Conservation (phyloP, 2,329 filamentous ascomycete genomes). For the Parastagonospora nodorum region DNA sequence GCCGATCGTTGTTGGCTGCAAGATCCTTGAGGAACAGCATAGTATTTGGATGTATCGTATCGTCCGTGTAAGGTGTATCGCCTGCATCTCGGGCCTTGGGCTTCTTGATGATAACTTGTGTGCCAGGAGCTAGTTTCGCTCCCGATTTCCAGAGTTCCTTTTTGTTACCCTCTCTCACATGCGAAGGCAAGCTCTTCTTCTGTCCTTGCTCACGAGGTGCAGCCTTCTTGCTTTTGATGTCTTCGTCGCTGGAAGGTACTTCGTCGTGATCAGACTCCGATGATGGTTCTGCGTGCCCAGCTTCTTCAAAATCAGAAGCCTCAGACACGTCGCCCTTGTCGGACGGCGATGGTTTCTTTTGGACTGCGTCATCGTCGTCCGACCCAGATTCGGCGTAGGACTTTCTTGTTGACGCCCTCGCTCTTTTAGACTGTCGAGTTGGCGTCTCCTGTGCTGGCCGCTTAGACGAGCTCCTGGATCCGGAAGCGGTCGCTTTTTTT, state of each 20-base stretch:
- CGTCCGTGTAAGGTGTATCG: slow-evolving; percentile 61
- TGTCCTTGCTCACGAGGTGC: slow-evolving; percentile 21
- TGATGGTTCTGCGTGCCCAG: slow-evolving; percentile 35
- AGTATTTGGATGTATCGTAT: slow-evolving; percentile 67
- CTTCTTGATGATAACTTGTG: slow-evolving; percentile 65
- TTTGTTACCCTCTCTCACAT: slow-evolving; percentile 39
- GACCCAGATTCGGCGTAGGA: slow-evolving; percentile 43
- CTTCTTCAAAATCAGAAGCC: slow-evolving; percentile 51
- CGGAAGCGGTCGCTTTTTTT: slow-evolving; percentile 19
- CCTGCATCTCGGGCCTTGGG: slow-evolving; percentile 66
- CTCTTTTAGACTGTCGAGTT: slow-evolving; percentile 41
- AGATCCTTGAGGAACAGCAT: slow-evolving; percentile 65
- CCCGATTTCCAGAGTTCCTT: slow-evolving; percentile 63
- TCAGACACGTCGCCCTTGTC: slow-evolving; percentile 41
- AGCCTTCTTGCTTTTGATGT: slow-evolving; percentile 32
- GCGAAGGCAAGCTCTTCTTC: slow-evolving; percentile 28
- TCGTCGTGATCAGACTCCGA: slow-evolving; percentile 42
- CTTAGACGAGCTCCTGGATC: slow-evolving; percentile 41
- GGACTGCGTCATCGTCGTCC: slow-evolving; percentile 27
- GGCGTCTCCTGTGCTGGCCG: slow-evolving; percentile 39
- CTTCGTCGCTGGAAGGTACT: slow-evolving; percentile 31
- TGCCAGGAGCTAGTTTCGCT: slow-evolving; percentile 63
- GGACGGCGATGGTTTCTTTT: slow-evolving; percentile 25
- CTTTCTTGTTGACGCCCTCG: slow-evolving; percentile 38
- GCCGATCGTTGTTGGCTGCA: slow-evolving; percentile 64